Evolutionary conservation across 495 filamentous ascomycete species (phyloP), one percentile per base, ranked within the genome.

Genomic region (Astrocystis sublimbata): DNA sequence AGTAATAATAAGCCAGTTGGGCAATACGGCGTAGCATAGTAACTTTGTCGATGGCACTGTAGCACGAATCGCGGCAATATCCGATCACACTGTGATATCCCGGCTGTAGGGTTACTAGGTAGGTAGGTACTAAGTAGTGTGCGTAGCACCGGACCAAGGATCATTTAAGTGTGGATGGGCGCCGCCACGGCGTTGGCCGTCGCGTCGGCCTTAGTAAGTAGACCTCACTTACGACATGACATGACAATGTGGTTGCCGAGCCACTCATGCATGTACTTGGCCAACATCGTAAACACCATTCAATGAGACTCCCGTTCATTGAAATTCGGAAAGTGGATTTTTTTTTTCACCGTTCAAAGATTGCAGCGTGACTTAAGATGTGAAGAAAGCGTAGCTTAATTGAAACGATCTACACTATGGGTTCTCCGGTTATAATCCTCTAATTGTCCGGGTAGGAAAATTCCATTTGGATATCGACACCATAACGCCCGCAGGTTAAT

Each of bases 401-500:
- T n/a, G n/a, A n/a, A n/a, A n/a, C n/a, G 1, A 12, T 21, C n/a
- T 52, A 13, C n/a, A 52, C 21, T 42, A 30, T 31, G 8, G 12
- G 17, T 30, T 56, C 33, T 41, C n/a, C 26, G 33, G 6, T 57
- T 45, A 23, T 23, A 28, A 2, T n/a, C 9, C 6, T 57, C 54
- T 19, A 57, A 33, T 21, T 26, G 6, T 45, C 26, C 17, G 23
- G 8, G 35, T 52, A 57, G 2, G 17, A 57, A 45, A 57, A 19
- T 23, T 30, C 7, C 17, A 40, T 33, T 23, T 57, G 54, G 54
- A 57, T 57, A 57, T 57, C 54, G 9, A 45, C 54, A 45, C 54
- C 54, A 9, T 13, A 57, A 57, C 54, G 54, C 54, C 54, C 2
- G 40, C 38, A 40, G 15, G 26, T 9, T n/a, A 24, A 17, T 43